These are phyloP conservation scores for Leccinum rimulosum DNA, from an alignment of 768 basidiomycete species.

Conservation along the genomic window DNA sequence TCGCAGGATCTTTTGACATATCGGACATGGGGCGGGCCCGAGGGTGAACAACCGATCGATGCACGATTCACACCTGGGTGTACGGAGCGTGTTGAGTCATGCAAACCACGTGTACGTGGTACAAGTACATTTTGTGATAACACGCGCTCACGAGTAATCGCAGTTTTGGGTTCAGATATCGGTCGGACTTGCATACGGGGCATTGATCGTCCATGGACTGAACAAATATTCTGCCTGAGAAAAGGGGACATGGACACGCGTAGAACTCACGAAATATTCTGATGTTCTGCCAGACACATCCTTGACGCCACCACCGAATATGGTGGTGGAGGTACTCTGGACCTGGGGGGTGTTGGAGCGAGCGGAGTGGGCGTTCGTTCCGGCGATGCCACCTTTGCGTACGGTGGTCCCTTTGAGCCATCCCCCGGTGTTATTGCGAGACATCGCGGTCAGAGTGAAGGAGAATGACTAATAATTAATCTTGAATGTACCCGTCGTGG, in stretches of 20 bases:
- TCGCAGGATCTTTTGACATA: slow-evolving; percentile 81
- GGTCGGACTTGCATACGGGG: slow-evolving; percentile 95
- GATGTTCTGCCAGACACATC: slow-evolving; percentile 80
- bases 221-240: slow-evolving; percentile 8
- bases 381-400: slow-evolving; percentile 55
- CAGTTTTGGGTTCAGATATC: slow-evolving; percentile 93
- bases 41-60: slow-evolving; percentile 95
- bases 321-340: slow-evolving; percentile 68
- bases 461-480: slow-evolving; percentile 14
- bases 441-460: slow-evolving; percentile 25
- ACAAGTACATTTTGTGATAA: slow-evolving; percentile 92
- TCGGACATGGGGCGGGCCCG: slow-evolving; percentile 94
- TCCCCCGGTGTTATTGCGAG: slow-evolving; percentile 26
- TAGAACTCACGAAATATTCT: slow-evolving; percentile 69
- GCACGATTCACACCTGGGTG: slow-evolving; percentile 93
- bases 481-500: not conserved
- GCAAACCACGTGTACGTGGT: not conserved
- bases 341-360: slow-evolving; percentile 67
- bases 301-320: slow-evolving; percentile 83
- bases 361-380: slow-evolving; percentile 43
- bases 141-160: slow-evolving; percentile 93
- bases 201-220: slow-evolving; percentile 93
- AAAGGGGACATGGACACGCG: not conserved
- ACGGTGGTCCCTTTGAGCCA: slow-evolving; percentile 79
- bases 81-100: slow-evolving; percentile 8